Evolutionary conservation across 345 rosid species (phyloP), one percentile per base, ranked within the genome.

Genomic region (Moringa oleifera): DNA sequence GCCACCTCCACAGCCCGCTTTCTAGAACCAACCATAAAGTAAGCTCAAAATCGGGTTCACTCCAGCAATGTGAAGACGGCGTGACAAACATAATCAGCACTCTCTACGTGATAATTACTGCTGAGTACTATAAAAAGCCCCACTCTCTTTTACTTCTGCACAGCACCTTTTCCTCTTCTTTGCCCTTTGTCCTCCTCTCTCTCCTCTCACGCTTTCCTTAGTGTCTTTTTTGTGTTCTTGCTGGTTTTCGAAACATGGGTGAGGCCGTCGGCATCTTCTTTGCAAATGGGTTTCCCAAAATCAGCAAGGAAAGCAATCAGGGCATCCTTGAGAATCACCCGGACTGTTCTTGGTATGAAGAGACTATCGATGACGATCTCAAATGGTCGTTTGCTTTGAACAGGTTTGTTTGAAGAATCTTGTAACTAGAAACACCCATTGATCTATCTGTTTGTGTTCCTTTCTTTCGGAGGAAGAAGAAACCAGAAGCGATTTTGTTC

Each of bases 331-430:
- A 72, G 18, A 73, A 63, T 53, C 78, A 62, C 57, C 73, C 62
- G 21, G 78, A 81, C 1, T 72, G 81, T 51, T 60, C 71, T 52
- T 93, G 98, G 98, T 93, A 73, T 6, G 98, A 93, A 71, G 97
- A 90, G 72, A 67, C 77, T 68, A 80, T 93, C 25, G 94, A 90
- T 61, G 91, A 84, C 21, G 84, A 93, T 75, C 94, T 93, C 77
- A 90, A 87, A 60, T 93, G 98, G 98, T 90, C 94, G 18, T 93
- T 90, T 70, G 90, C 91, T 51, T 71, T 89, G 69, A 89, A 89
- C 75, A 87, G 98, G 97, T 91, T 31, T 37, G 41, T 53, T n/a
- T 53, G n/a, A n/a, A n/a, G n/a, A n/a, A n/a, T n/a, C n/a, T n/a
- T n/a, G n/a, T n/a, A n/a, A n/a, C n/a, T n/a, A n/a, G n/a, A n/a